Conservation (phyloP, 768 basidiomycete species). For the Boletus reticuloceps region DNA sequence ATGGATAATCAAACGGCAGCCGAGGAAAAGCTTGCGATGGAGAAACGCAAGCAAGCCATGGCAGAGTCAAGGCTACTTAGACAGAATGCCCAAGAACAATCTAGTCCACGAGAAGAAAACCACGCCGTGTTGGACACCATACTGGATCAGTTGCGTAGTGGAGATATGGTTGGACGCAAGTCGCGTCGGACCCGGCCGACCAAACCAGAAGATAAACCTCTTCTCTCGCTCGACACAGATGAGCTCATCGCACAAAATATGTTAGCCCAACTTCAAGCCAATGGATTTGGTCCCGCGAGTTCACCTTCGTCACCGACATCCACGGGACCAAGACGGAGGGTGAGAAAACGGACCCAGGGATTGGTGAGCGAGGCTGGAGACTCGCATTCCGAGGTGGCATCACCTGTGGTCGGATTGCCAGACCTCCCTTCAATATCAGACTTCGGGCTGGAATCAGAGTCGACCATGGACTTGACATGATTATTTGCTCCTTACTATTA, state of each 20-base stretch:
- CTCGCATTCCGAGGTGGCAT: conserved; percentile 26
- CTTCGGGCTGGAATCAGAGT: conserved; percentile 26
- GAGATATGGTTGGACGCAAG: conserved; percentile 60
- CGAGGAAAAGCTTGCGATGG: conserved; percentile 64
- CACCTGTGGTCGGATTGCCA: conserved; percentile 23
- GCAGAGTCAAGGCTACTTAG: conserved; percentile 62
- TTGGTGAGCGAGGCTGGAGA: conserved; percentile 36
- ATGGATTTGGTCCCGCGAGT: conserved; percentile 53
- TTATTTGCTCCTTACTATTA: conserved; percentile 20
- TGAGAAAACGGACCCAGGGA: conserved; percentile 32
- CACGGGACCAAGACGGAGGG: conserved; percentile 27
- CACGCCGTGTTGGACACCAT: conserved; percentile 61
- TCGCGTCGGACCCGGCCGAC: conserved; percentile 46
- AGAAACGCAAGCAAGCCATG: conserved; percentile 66
- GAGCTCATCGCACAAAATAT: conserved; percentile 63
- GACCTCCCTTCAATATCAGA: conserved; percentile 29
- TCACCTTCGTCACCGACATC: conserved; percentile 49
- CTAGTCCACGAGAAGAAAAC: conserved; percentile 54
- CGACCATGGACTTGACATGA: conserved; percentile 24
- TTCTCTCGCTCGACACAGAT: conserved; percentile 17
- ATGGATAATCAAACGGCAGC: conserved; percentile 70
- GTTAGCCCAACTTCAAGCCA: conserved; percentile 69
- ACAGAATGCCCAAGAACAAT: conserved; percentile 44
- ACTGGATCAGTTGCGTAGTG: conserved; percentile 68
- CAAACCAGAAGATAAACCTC: conserved; percentile 34